Conservation (phyloP, 257 asterid species). For the Haberlea rhodopensis region DNA sequence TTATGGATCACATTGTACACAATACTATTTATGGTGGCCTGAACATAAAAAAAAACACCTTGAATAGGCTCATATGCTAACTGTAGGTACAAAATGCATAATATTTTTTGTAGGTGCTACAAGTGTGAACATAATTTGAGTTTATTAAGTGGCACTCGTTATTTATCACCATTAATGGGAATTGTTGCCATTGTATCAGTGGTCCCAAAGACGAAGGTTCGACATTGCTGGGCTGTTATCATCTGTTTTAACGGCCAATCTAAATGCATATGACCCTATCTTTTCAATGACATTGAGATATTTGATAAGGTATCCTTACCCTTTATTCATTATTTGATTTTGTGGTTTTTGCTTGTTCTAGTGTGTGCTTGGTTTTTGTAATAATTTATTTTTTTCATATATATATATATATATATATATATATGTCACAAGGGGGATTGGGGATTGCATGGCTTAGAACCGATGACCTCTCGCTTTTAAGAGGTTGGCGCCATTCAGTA, state of each 20-base stretch:
- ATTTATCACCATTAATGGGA: not conserved
- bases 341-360: not conserved
- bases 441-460: not conserved
- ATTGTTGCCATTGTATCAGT: conserved; percentile 49
- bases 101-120: conserved; percentile 11
- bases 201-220: conserved; percentile 88
- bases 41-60: no score
- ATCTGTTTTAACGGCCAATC: conserved; percentile 79
- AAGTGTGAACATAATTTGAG: conserved; percentile 4
- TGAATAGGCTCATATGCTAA: not conserved
- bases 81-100: not conserved
- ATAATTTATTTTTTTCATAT: no score
- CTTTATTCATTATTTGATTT: conserved; percentile 1
- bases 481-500: not conserved
- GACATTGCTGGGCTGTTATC: conserved; percentile 88
- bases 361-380: not conserved
- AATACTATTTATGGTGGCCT: no score
- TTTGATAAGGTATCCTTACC: conserved; percentile 63
- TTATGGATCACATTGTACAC: no score
- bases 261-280: conserved; percentile 83
- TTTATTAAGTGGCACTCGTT: not conserved
- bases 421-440: no score
- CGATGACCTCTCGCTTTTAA: not conserved
- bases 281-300: conserved; percentile 89
- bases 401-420: no score